A percentile compares a stretch with the other conserved stretches of the same genome.
Conservation (phyloP, 371 early-diverging fungal species). For the Parasitella parasitica region DNA sequence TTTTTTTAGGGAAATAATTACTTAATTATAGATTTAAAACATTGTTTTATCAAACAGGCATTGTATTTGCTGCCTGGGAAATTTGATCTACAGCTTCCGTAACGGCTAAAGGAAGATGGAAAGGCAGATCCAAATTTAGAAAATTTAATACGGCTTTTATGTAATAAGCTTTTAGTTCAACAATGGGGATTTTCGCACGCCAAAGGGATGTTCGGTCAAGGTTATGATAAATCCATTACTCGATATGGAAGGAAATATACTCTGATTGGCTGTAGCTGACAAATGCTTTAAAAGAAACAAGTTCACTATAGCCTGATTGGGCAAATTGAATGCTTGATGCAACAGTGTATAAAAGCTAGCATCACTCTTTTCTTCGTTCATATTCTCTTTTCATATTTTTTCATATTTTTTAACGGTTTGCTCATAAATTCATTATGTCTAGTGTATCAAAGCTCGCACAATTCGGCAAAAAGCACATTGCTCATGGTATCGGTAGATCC, state of each 20-base stretch:
- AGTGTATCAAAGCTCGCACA: conserved; percentile 39
- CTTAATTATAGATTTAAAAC: too few relatives aligned
- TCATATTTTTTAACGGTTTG: neutral
- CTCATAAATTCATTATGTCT: conserved; percentile 23
- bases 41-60: neutral
- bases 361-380: neutral
- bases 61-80: neutral
- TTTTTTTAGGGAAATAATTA: too few relatives aligned
- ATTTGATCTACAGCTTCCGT: neutral
- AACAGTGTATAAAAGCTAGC: neutral
- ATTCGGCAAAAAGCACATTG: conserved; percentile 50
- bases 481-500: conserved; percentile 49
- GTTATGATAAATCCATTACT: conserved; percentile 9
- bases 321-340: neutral
- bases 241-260: neutral
- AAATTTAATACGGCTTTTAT: neutral
- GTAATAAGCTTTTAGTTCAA: conserved; percentile 8
- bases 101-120: neutral
- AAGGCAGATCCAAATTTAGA: neutral
- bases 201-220: neutral
- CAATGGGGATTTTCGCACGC: conserved; percentile 7
- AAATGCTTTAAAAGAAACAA: conserved; percentile 8
- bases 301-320: conserved; percentile 12
- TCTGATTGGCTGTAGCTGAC: conserved; percentile 23
- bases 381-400: neutral